phyloP scores from a whole-genome alignment of 805 yeast genomes.

The Pichia phayaonensis region DNA sequence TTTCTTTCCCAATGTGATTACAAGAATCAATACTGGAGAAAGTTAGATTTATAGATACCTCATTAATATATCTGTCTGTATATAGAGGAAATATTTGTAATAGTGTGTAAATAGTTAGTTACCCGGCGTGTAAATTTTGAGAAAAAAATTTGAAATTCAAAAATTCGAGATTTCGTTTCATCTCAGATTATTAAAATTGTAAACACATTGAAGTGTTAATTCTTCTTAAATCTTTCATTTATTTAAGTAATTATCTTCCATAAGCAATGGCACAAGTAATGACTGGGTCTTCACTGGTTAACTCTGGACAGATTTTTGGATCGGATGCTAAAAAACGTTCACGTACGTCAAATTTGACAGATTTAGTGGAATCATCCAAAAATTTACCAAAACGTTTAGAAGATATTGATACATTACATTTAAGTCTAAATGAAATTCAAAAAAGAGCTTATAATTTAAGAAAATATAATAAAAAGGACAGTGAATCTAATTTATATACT shows the following conservation, averaged over 20 bases:
- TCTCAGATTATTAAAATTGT: not conserved
- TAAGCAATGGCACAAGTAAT: not conserved
- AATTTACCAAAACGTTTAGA: slow-evolving; percentile 60
- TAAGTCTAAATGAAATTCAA: slow-evolving; percentile 73
- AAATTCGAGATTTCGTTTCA: not conserved
- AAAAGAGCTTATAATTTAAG: slow-evolving; percentile 56
- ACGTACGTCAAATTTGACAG: slow-evolving; percentile 38
- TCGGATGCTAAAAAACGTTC: not conserved
- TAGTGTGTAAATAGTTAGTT: not conserved
- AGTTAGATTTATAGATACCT: not conserved
- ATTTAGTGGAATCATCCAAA: slow-evolving; percentile 67
- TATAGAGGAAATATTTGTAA: not conserved
- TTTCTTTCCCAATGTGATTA: slow-evolving; percentile 15
- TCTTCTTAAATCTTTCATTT: not conserved
- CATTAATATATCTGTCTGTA: not conserved
- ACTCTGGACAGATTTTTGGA: not conserved
- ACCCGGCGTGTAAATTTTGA: slow-evolving; percentile 1
- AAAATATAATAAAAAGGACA: slow-evolving; percentile 30
- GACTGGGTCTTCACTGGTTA: not conserved
- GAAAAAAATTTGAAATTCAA: not conserved
- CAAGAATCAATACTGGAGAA: slow-evolving; percentile 23
- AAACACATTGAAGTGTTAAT: not conserved
- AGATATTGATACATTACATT: slow-evolving; percentile 72
- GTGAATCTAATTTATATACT: slow-evolving; percentile 38
- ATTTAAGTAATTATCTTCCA: not conserved